Evolutionary conservation across 176 grass and related monocot genomes (phyloP).

Genomic region (Melocanna baccifera): DNA sequence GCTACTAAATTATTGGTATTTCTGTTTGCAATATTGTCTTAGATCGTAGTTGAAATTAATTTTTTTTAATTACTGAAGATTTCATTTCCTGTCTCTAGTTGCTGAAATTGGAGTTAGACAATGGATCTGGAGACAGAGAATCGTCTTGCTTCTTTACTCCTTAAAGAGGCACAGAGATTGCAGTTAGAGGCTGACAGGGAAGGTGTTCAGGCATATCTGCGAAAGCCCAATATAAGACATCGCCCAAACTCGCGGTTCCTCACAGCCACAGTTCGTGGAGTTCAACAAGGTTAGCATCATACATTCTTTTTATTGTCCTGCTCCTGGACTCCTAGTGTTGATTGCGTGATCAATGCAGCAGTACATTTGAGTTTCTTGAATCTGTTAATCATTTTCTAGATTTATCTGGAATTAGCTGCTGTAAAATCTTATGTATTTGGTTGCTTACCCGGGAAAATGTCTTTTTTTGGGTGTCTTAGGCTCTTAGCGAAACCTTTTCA

Average conservation of each 20-base stretch:
- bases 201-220: constrained; percentile 72
- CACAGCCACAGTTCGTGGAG: constrained; percentile 85
- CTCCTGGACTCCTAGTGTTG: neutral
- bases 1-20: neutral
- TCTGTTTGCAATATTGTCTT: neutral
- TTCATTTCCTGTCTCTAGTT: neutral
- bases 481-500: neutral
- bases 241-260: constrained; percentile 93
- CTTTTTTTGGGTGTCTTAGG: neutral
- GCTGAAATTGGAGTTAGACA: neutral
- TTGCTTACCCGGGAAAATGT: neutral
- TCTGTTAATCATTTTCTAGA: neutral
- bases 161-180: constrained; percentile 73
- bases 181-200: constrained; percentile 76
- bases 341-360: neutral
- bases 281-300: constrained; percentile 74
- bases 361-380: neutral
- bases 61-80: neutral
- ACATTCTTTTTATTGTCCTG: neutral
- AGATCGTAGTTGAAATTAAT: neutral
- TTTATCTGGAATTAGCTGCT: neutral
- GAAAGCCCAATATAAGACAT: constrained; percentile 53
- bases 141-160: constrained; percentile 60
- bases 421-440: neutral
- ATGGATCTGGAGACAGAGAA: constrained; percentile 98